These are phyloP conservation scores for Colletotrichum sp. DNA, from an alignment of 2,329 filamentous ascomycete genomes.

Conservation along the genomic window DNA sequence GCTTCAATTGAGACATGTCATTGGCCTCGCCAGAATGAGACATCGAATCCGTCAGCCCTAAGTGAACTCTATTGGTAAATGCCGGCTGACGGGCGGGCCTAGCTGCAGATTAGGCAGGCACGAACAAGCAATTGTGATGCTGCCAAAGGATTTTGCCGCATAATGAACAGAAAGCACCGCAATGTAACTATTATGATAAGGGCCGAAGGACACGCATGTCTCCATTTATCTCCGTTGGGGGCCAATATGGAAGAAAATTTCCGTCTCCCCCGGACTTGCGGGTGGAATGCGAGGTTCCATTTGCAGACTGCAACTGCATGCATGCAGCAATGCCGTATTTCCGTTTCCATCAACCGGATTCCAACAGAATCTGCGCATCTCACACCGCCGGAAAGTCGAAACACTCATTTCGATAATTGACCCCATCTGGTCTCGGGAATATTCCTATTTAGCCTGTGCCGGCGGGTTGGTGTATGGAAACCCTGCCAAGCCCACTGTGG, in stretches of 20 bases:
- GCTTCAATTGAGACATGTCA: neutral
- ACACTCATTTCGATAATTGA: neutral
- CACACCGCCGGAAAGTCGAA: neutral
- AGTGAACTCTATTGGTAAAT: neutral
- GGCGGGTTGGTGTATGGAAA: neutral
- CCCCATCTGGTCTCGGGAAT: neutral
- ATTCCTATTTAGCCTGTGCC: neutral
- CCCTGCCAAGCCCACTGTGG: neutral
- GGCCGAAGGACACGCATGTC: neutral
- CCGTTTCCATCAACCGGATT: neutral
- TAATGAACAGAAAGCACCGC: neutral
- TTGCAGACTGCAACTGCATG: neutral
- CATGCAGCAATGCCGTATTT: neutral
- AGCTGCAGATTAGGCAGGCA: neutral
- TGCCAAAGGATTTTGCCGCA: neutral
- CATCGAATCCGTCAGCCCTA: neutral
- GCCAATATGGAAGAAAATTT: neutral
- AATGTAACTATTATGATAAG: neutral
- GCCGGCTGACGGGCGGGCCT: neutral
- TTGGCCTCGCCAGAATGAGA: neutral
- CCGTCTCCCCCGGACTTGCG: neutral
- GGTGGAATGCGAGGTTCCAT: neutral
- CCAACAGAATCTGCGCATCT: neutral
- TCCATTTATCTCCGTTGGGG: neutral
- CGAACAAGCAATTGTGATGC: neutral